phyloP scores from a whole-genome alignment of 2,329 filamentous ascomycete genomes.

The Coniochaeta ligniaria region DNA sequence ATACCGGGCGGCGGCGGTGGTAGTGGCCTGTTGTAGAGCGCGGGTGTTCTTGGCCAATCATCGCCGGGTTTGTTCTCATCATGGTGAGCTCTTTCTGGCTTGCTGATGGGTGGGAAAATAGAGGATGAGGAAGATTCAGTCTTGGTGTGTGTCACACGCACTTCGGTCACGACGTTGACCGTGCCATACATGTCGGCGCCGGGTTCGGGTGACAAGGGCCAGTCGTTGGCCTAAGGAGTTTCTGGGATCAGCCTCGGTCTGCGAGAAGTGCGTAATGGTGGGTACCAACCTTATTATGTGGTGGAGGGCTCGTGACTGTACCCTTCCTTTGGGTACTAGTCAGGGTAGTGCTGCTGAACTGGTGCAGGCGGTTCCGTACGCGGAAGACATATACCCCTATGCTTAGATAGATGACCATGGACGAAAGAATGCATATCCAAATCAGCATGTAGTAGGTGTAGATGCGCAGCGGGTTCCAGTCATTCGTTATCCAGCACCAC shows the following conservation, averaged over 20 bases:
- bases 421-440: constrained; percentile 9
- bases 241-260: background rate
- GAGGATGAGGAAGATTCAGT: background rate
- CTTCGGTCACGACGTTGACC: constrained; percentile 1
- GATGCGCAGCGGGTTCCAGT: constrained; percentile 7
- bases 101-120: constrained; percentile 1
- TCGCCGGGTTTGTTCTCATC: background rate
- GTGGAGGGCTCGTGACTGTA: background rate
- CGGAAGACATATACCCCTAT: constrained; percentile 8
- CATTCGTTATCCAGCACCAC: constrained; percentile 10
- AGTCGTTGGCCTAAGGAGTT: constrained; percentile 2
- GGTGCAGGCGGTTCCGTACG: background rate
- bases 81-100: background rate
- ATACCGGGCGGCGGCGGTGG: background rate
- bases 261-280: background rate
- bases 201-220: constrained; percentile 1
- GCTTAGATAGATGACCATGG: constrained; percentile 9
- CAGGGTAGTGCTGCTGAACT: background rate
- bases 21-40: background rate
- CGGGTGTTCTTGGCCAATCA: background rate
- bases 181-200: constrained; percentile 1
- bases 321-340: background rate
- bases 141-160: background rate
- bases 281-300: background rate
- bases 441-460: constrained; percentile 9